A percentile compares a stretch with the other conserved stretches of the same genome.
Conservation (phyloP, 2,329 filamentous ascomycete genomes). For the Ascochyta rabiei region DNA sequence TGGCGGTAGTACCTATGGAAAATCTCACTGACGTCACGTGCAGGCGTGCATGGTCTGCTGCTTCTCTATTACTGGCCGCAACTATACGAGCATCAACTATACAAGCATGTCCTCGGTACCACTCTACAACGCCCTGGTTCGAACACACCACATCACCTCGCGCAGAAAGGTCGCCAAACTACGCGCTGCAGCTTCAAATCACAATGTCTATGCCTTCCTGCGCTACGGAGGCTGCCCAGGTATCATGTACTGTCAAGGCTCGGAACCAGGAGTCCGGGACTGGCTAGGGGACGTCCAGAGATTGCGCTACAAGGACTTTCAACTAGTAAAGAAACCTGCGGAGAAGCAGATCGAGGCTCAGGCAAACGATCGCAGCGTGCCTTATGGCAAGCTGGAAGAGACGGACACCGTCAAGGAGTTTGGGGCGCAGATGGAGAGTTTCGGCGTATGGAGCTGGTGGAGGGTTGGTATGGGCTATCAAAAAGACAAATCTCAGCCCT, state of each 20-base stretch:
- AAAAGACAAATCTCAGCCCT: conserved; percentile 24
- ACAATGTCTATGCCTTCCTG: conserved; percentile 68
- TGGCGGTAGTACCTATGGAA: too few species aligned
- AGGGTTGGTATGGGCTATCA: conserved; percentile 68
- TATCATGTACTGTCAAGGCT: conserved; percentile 78
- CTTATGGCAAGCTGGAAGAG: conserved; percentile 57
- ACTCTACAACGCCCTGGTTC: conserved; percentile 67
- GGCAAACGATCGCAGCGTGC: not conserved
- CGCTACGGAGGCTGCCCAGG: conserved; percentile 73
- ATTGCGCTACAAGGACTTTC: conserved; percentile 75
- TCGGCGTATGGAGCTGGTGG: conserved; percentile 70
- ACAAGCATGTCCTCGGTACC: conserved; percentile 29
- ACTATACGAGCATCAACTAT: too few species aligned
- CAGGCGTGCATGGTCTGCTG: not conserved
- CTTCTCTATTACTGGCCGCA: not conserved
- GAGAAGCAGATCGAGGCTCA: conserved; percentile 26
- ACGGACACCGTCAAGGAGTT: conserved; percentile 70
- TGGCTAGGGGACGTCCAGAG: conserved; percentile 71
- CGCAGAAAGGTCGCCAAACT: conserved; percentile 73
- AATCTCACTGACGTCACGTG: conserved; percentile 39
- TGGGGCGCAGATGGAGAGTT: conserved; percentile 64
- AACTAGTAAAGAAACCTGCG: conserved; percentile 63
- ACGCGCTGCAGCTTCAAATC: conserved; percentile 66
- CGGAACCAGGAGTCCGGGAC: conserved; percentile 60
- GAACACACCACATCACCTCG: conserved; percentile 82